phyloP scores from a whole-genome alignment of 805 yeast genomes.

The Torulaspora gathmanii region DNA sequence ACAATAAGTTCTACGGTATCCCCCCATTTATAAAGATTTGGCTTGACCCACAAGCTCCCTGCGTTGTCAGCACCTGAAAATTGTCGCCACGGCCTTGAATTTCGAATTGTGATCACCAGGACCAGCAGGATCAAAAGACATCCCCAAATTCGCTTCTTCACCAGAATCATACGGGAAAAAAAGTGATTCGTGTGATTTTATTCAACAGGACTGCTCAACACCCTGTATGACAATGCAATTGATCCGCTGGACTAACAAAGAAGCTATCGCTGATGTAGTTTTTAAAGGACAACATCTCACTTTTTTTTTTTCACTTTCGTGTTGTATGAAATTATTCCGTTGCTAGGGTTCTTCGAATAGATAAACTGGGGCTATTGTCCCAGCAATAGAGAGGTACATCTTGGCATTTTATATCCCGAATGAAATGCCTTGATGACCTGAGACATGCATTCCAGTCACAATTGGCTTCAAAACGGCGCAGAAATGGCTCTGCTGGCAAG shows the following conservation, averaged over 20 bases:
- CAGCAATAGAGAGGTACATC: background rate
- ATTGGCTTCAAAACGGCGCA: too few species aligned
- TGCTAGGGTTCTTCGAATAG: background rate
- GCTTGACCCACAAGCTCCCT: slow-evolving; percentile 27
- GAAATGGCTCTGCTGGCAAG: too few species aligned
- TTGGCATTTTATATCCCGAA: too few species aligned
- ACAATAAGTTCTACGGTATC: slow-evolving; percentile 66
- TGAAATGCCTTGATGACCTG: too few species aligned
- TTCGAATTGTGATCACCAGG: slow-evolving; percentile 6
- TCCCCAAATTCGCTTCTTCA: slow-evolving; percentile 9
- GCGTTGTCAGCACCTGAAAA: background rate
- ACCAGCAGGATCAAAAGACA: slow-evolving; percentile 4
- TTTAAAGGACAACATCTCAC: background rate
- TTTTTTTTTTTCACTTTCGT: background rate
- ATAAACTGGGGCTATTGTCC: background rate
- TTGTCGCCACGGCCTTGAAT: slow-evolving; percentile 2
- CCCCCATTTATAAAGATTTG: slow-evolving; percentile 42
- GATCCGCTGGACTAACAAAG: background rate
- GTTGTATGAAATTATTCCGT: background rate
- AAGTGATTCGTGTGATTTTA: background rate
- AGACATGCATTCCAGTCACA: too few species aligned
- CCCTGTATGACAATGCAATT: background rate
- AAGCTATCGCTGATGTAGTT: background rate
- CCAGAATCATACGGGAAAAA: slow-evolving; percentile 1
- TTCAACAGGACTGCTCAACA: background rate